A percentile compares a stretch with the other conserved stretches of the same genome.
Conservation (phyloP, 352 stramenopile genomes). For the Pythium phragmiticola region DNA sequence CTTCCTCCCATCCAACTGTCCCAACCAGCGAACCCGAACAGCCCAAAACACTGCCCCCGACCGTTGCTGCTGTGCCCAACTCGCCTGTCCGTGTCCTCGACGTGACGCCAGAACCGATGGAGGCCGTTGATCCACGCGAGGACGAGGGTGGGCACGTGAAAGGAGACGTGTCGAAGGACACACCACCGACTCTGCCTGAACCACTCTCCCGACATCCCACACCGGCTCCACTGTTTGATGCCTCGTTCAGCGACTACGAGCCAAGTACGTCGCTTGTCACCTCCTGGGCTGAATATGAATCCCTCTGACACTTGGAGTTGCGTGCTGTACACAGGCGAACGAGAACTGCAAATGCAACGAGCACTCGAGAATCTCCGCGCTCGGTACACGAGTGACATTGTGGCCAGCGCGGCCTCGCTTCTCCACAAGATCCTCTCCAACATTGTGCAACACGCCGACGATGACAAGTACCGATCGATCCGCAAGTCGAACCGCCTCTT, state of each 20-base stretch:
- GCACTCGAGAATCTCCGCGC: conserved; percentile 40
- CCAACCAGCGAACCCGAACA: not conserved
- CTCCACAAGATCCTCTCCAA: conserved; percentile 77
- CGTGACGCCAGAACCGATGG: conserved; percentile 2
- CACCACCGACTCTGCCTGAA: not conserved
- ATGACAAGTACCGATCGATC: conserved; percentile 66
- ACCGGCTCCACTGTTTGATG: conserved; percentile 11
- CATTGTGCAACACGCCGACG: conserved; percentile 51
- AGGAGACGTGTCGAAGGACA: not conserved
- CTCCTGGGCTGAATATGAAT: not conserved
- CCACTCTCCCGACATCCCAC: not conserved
- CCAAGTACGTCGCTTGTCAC: conserved; percentile 38
- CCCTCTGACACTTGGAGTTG: conserved; percentile 1
- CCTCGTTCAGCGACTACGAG: conserved; percentile 28
- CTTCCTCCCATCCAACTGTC: not conserved
- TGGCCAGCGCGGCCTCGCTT: conserved; percentile 37
- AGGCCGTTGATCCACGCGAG: not conserved
- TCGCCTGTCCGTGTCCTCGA: not conserved
- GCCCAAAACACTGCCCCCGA: not conserved
- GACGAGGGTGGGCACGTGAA: not conserved
- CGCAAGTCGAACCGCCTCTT: conserved; percentile 70
- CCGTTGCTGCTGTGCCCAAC: not conserved
- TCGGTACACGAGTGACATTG: conserved; percentile 33
- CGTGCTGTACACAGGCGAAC: conserved; percentile 37
- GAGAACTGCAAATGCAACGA: conserved; percentile 50